Base-by-base conservation (phyloP, 768 basidiomycete species). In the Fibroporia radiculosa region DNA sequence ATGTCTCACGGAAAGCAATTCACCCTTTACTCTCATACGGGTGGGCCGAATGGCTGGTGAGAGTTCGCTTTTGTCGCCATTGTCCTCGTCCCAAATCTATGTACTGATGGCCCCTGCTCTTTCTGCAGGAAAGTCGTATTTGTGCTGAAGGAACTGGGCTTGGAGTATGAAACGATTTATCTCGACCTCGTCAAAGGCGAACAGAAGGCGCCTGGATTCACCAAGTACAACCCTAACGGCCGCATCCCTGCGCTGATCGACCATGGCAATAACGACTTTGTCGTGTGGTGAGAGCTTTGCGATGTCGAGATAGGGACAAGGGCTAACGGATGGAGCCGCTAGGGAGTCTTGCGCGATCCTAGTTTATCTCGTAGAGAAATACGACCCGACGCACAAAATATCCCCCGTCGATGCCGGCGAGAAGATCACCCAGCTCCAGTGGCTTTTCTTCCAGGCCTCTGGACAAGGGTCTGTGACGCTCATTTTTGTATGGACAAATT, bases 151-250 rank as follows among this genome's bases (percentile, higher is more conserved):
- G 48, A 50, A 32, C 48, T 53, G 25, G 51, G 51, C 13, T 37
- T 53, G 31, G 38, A 39, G 12, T 53, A 53, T 29, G 51, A 53
- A 41, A 4, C 44, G 12, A 40, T 47, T 10, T 50, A 49, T 43
- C 45, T 93, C 53, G 65, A 77, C 47, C 67, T 91, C 50, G 59
- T 57, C 14, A 75, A 74, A 50, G 80, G 80, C 51, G 67, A 69
- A 18, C 87, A 91, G 63, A 92, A 90, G 67, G 76, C 84, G 54
- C 71, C 72, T 0, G 87, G 81, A 81, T 88, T 81, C 64, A 72
- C 90, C 47, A 69, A 76, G 25, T 56, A 81, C 48, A 84, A 84
- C 58, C 82, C 81, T 4, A 84, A 82, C 48, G 80, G 81, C 32
- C 65, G 83, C 37, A 85, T 88, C 40, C 84, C 86, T 4, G 71